Conservation (phyloP, 345 rosid species). For the Citrus hindsii region DNA sequence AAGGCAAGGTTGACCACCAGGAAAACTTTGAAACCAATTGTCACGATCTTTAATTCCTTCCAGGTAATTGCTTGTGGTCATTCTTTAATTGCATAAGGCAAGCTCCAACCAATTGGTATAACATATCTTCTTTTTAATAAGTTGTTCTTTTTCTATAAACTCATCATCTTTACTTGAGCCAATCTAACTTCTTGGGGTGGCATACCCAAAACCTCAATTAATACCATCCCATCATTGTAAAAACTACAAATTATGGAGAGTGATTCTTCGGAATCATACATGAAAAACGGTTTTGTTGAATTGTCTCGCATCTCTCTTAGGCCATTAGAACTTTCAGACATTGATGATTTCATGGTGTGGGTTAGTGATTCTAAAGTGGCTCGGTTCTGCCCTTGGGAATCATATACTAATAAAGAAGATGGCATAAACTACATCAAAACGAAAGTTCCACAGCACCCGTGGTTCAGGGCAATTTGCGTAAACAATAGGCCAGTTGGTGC, state of each 20-base stretch:
- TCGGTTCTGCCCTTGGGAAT: slow-evolving; percentile 53
- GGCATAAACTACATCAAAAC: slow-evolving; percentile 34
- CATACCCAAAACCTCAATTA: background rate
- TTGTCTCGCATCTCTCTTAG: slow-evolving; percentile 35
- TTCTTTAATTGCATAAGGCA: background rate
- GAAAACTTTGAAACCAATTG: background rate
- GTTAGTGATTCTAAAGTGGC: slow-evolving; percentile 44
- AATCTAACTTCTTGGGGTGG: background rate
- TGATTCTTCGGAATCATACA: background rate
- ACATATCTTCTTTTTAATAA: background rate
- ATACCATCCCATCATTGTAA: background rate
- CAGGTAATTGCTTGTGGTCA: background rate
- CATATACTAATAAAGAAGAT: slow-evolving; percentile 41
- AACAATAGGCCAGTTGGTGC: slow-evolving; percentile 49
- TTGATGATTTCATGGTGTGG: slow-evolving; percentile 72
- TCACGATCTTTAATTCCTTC: background rate
- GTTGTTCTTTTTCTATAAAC: background rate
- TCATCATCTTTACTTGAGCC: background rate
- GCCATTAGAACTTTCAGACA: slow-evolving; percentile 37
- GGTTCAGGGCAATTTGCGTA: slow-evolving; percentile 61
- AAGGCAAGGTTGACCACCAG: background rate
- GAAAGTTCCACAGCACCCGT: slow-evolving; percentile 50
- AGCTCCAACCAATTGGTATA: background rate
- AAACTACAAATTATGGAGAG: slow-evolving; percentile 20
- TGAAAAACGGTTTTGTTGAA: background rate